Percentiles rank a stretch among this genome's conserved stretches.
phyloP scores from a whole-genome alignment of 2,329 filamentous ascomycete genomes.

The Alternaria conjuncta region DNA sequence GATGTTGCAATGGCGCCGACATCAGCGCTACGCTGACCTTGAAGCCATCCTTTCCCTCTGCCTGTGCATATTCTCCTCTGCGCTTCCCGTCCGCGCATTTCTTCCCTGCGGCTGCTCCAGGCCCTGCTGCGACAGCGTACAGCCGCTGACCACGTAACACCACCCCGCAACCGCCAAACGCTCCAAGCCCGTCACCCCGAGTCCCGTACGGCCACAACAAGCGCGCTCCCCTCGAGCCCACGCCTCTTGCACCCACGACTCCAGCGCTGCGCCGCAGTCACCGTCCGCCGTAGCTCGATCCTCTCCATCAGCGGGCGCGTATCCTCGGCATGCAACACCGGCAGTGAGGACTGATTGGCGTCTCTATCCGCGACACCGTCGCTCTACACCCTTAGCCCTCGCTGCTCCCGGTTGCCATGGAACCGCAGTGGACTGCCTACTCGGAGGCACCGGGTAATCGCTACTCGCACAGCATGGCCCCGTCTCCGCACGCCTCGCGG shows the following conservation, averaged over 20 bases:
- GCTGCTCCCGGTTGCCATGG: conserved; percentile 33
- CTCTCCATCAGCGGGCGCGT: conserved; percentile 14
- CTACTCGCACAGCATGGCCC: conserved; percentile 46
- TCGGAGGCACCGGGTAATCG: conserved; percentile 43
- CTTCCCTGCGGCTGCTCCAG: background rate
- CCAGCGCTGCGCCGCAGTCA: background rate
- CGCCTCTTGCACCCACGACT: background rate
- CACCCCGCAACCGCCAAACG: conserved; percentile 18
- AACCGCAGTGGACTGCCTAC: conserved; percentile 49
- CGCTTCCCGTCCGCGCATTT: background rate
- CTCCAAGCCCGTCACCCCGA: conserved; percentile 12
- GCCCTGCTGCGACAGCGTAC: conserved; percentile 1
- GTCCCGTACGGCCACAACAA: background rate
- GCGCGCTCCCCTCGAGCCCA: background rate
- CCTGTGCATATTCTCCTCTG: conserved; percentile 2
- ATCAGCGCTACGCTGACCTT: conserved; percentile 14
- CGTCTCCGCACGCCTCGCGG: conserved; percentile 42
- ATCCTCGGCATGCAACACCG: conserved; percentile 45
- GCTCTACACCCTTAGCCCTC: conserved; percentile 14
- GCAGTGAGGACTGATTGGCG: conserved; percentile 41
- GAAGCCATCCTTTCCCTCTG: conserved; percentile 7
- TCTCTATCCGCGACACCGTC: conserved; percentile 41
- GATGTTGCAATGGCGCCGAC: conserved; percentile 16
- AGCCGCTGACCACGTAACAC: conserved; percentile 13
- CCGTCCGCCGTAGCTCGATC: background rate